Base-by-base conservation (phyloP, 257 asterid genomes). In the Penstemon eatonii region DNA sequence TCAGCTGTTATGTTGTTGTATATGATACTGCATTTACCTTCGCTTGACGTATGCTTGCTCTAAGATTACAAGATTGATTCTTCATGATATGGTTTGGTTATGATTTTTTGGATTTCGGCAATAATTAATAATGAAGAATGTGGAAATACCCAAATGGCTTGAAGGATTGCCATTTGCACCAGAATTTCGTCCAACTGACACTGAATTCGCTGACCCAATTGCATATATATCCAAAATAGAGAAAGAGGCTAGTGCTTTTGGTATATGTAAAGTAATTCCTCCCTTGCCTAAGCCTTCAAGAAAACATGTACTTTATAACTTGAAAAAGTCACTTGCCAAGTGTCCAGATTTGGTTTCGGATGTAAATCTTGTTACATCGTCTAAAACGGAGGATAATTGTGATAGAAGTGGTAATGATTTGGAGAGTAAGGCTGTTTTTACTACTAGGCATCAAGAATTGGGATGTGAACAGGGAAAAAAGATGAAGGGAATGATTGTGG, bases 181-280 rank as follows among this genome's bases (percentile, higher is more conserved):
- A n/a, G 99, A 91, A 82, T 94, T 89, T 74, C 87, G 83, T 58
- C 99, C 97, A 0, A 91, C 99, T 0, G 97, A 91, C 62, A 91
- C 99, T 1, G 99, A 94, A 81, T 94, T 94, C 8, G 96, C 99
- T 0, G 99, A 94, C 85, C 97, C 97, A 12, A 89, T 94, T 75
- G 99, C 97, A 46, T 94, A 94, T 59, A 94, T 94, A 71, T 91
- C 97, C 8, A 91, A 94, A 77, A 94, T 94, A 57, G 99, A 94
- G 87, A 89, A 84, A 86, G 90, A 94, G 79, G 99, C 95, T 51
- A 81, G 97, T 82, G 92, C 85, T 58, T 94, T 85, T 75, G 99
- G 99, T 75, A 94, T 94, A 63, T 94, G 99, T 77, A 94, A 94
- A 78, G 88, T 94, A 57, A 87, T 94, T 78, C 99, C 99, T 6